Evolutionary conservation across 2,329 filamentous ascomycete genomes (phyloP).

Genomic region (Periconia sp.): DNA sequence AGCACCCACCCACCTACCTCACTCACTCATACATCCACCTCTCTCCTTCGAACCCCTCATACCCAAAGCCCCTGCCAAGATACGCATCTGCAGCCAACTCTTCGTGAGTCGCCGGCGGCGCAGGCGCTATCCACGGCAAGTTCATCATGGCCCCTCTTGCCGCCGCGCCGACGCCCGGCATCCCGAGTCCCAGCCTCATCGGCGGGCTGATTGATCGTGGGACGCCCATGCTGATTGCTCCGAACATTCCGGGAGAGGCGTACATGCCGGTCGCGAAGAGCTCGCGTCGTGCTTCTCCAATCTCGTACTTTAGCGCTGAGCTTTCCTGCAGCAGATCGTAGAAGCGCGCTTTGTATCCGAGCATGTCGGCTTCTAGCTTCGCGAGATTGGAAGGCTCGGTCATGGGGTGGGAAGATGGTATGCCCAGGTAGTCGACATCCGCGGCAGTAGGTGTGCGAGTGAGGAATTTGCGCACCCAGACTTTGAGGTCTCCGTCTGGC

Average conservation of each 20-base stretch:
- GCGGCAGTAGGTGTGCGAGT: slow-evolving; percentile 6
- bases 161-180: neutral
- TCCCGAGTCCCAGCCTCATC: slow-evolving; percentile 1
- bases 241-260: slow-evolving; percentile 2
- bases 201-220: neutral
- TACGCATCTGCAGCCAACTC: neutral
- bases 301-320: slow-evolving; percentile 27
- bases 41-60: neutral
- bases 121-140: slow-evolving; percentile 3
- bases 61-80: neutral
- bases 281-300: slow-evolving; percentile 25
- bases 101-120: too few species aligned
- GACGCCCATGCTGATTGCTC: neutral
- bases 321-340: slow-evolving; percentile 20
- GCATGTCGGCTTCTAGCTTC: slow-evolving; percentile 27
- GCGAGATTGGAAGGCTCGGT: slow-evolving; percentile 26
- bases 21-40: neutral
- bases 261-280: slow-evolving; percentile 16
- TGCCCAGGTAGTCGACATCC: slow-evolving; percentile 6
- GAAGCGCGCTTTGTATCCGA: slow-evolving; percentile 19
- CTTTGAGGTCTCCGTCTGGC: slow-evolving; percentile 26
- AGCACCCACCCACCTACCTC: neutral
- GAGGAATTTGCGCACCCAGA: slow-evolving; percentile 31
- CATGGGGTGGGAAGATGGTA: neutral
- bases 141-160: neutral